phyloP scores from a whole-genome alignment of 805 yeast species.

The Wickerhamiella azymoides region DNA sequence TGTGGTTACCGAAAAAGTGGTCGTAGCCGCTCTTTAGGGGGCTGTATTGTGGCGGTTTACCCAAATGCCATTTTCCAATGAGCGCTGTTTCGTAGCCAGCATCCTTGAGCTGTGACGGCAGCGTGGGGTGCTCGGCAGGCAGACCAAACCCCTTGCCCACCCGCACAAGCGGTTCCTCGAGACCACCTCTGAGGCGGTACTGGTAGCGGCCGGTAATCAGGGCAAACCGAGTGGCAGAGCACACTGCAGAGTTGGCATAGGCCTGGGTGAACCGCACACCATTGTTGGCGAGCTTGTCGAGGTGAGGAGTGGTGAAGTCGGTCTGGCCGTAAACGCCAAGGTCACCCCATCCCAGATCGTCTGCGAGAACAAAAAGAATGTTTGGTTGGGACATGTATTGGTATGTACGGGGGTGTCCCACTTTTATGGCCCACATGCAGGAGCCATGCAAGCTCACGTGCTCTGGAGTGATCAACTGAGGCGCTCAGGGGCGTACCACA shows the following conservation, averaged over 20 bases:
- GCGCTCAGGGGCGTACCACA: neutral
- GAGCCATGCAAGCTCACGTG: neutral
- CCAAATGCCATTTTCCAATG: slow-evolving; percentile 52
- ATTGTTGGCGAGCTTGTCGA: slow-evolving; percentile 30
- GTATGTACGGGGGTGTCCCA: neutral
- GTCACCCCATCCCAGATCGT: slow-evolving; percentile 49
- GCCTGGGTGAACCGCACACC: slow-evolving; percentile 44
- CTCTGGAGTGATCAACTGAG: neutral
- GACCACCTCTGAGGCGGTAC: slow-evolving; percentile 25
- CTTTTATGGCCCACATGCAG: neutral
- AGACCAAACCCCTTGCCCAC: slow-evolving; percentile 10
- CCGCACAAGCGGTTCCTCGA: slow-evolving; percentile 16
- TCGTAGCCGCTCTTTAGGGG: slow-evolving; percentile 18
- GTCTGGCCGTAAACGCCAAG: slow-evolving; percentile 37
- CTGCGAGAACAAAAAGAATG: slow-evolving; percentile 43
- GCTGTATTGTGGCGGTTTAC: slow-evolving; percentile 29
- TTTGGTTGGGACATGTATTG: slow-evolving; percentile 27
- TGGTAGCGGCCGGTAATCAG: slow-evolving; percentile 47
- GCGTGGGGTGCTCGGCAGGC: slow-evolving; percentile 14
- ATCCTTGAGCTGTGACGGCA: slow-evolving; percentile 38
- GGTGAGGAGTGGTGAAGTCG: slow-evolving; percentile 43
- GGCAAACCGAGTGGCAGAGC: slow-evolving; percentile 53
- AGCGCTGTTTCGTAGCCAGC: slow-evolving; percentile 37
- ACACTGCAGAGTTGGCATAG: slow-evolving; percentile 52
- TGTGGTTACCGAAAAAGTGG: slow-evolving; percentile 17